These are phyloP conservation scores for Dentipellis sp. DNA, from an alignment of 768 basidiomycete species.

Conservation along the genomic window DNA sequence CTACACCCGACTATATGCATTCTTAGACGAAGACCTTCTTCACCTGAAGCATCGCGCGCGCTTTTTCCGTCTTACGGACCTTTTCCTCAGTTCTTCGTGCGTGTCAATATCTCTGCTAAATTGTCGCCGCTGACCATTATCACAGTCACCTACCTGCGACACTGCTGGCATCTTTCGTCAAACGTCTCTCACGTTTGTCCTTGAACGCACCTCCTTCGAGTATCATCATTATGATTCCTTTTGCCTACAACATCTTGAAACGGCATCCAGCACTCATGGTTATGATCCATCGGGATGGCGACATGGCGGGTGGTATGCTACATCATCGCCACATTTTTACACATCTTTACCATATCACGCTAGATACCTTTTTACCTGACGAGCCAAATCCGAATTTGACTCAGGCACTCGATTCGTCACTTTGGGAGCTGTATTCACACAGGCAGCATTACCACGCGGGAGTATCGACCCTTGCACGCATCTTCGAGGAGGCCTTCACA, in stretches of 20 bases:
- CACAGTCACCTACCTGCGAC: slow-evolving; percentile 77
- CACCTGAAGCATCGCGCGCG: slow-evolving; percentile 90
- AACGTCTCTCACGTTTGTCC: slow-evolving; percentile 79
- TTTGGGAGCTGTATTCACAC: slow-evolving; percentile 88
- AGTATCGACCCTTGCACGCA: slow-evolving; percentile 79
- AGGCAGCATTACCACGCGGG: slow-evolving; percentile 75
- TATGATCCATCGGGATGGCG: slow-evolving; percentile 70
- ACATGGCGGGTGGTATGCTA: too few relatives aligned
- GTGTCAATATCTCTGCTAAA: slow-evolving; percentile 20
- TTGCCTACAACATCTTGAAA: slow-evolving; percentile 92
- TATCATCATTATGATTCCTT: slow-evolving; percentile 84
- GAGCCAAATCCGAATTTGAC: slow-evolving; percentile 73
- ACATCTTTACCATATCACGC: background rate
- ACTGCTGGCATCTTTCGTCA: slow-evolving; percentile 92
- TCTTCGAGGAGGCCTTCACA: slow-evolving; percentile 90
- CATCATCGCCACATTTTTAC: background rate
- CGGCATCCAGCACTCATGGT: slow-evolving; percentile 85
- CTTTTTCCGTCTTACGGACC: slow-evolving; percentile 87
- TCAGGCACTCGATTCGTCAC: slow-evolving; percentile 73
- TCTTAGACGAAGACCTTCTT: slow-evolving; percentile 80
- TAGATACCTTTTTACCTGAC: slow-evolving; percentile 60
- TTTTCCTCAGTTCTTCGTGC: slow-evolving; percentile 88
- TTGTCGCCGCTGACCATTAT: slow-evolving; percentile 4
- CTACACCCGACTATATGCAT: slow-evolving; percentile 84
- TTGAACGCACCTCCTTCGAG: slow-evolving; percentile 84